These are phyloP conservation scores for Lasiosphaeria miniovina DNA, from an alignment of 495 filamentous ascomycete species.

Conservation along the genomic window DNA sequence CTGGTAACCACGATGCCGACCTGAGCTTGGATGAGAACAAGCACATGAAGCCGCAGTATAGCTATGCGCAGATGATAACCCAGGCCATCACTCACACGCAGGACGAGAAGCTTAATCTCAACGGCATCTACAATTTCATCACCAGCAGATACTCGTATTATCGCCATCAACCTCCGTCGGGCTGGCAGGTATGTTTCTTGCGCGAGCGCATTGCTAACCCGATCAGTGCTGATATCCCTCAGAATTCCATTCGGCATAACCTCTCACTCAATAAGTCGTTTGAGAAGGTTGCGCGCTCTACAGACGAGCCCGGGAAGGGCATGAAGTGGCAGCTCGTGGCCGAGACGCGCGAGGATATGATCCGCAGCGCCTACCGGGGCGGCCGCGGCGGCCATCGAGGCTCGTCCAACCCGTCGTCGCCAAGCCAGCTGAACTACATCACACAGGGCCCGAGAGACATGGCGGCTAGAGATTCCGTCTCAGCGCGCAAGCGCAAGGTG, in stretches of 20 bases:
- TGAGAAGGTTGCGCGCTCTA: constrained; percentile 82
- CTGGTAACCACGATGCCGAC: constrained; percentile 62
- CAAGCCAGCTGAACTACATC: constrained; percentile 50
- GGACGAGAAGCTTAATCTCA: constrained; percentile 82
- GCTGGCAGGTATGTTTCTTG: constrained; percentile 78
- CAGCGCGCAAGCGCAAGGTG: constrained; percentile 48
- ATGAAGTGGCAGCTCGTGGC: constrained; percentile 96
- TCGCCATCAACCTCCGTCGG: constrained; percentile 63
- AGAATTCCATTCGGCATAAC: constrained; percentile 97
- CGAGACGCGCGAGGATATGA: constrained; percentile 72
- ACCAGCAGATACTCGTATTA: constrained; percentile 87
- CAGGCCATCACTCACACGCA: constrained; percentile 84
- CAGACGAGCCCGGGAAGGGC: constrained; percentile 94
- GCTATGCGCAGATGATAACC: constrained; percentile 95
- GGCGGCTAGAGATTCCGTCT: constrained; percentile 39
- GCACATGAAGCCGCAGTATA: constrained; percentile 91
- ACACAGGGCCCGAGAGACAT: constrained; percentile 47
- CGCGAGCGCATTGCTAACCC: neutral
- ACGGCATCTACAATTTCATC: constrained; percentile 90
- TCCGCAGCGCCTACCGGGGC: constrained; percentile 44
- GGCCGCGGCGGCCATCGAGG: constrained; percentile 57
- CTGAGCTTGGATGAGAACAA: constrained; percentile 76
- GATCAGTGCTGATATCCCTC: constrained; percentile 1
- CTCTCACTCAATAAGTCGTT: constrained; percentile 91
- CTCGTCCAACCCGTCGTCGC: constrained; percentile 56